A percentile compares a stretch with the other conserved stretches of the same genome.
These are phyloP conservation scores for Aquilaria malaccensis DNA, from an alignment of 345 rosid species.

Conservation along the genomic window DNA sequence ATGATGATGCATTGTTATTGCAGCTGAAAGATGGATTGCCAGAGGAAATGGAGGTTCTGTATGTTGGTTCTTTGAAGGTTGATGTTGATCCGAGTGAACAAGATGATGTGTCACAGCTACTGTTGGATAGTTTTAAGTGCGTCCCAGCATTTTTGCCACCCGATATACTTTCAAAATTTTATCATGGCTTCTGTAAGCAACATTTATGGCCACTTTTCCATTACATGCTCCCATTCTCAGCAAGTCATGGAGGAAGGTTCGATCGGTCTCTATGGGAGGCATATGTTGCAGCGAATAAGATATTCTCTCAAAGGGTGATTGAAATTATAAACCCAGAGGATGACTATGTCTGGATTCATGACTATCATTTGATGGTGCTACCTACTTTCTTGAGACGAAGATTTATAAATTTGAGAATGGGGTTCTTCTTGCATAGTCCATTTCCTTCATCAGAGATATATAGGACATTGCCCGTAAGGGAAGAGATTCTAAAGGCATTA, in stretches of 20 bases:
- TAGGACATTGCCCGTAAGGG: conserved; percentile 69
- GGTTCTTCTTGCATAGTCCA: conserved; percentile 71
- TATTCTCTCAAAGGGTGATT: conserved; percentile 64
- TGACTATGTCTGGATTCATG: conserved; percentile 75
- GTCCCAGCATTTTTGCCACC: conserved; percentile 71
- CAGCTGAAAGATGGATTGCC: conserved; percentile 75
- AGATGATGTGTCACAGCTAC: conserved; percentile 62
- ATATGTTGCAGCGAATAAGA: conserved; percentile 67
- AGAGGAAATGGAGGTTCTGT: conserved; percentile 71
- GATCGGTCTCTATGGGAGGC: conserved; percentile 78
- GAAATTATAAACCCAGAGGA: conserved; percentile 75
- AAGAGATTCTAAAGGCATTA: conserved; percentile 66
- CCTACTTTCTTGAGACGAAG: conserved; percentile 66
- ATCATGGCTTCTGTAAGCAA: conserved; percentile 76
- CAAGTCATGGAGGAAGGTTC: conserved; percentile 58
- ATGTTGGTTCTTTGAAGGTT: conserved; percentile 53
- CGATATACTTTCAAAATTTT: conserved; percentile 51
- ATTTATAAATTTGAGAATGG: conserved; percentile 66
- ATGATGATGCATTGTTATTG: conserved; percentile 52
- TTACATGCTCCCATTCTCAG: conserved; percentile 69
- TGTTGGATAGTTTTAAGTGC: conserved; percentile 68
- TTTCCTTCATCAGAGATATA: conserved; percentile 80
- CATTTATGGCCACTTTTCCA: conserved; percentile 82
- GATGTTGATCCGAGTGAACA: conserved; percentile 58
- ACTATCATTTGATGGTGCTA: conserved; percentile 78